Evolutionary conservation across 2,329 filamentous ascomycete genomes (phyloP), one percentile per base, ranked within the genome.

Genomic region (Aureobasidium vineae): DNA sequence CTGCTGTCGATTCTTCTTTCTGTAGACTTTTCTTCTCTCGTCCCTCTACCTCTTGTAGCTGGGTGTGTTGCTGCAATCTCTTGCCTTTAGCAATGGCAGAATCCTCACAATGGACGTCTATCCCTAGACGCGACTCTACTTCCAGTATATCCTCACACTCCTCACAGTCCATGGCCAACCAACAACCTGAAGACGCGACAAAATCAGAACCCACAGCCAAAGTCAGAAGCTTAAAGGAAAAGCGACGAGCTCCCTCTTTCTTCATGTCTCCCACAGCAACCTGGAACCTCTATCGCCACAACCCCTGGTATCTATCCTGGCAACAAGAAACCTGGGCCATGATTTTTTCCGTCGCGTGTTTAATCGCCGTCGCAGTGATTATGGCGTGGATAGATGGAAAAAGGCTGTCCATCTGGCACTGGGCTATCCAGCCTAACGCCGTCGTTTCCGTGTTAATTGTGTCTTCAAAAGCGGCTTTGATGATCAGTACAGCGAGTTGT

Each of bases 291-390:
- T 49, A 61, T 28, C 57, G 57, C 21, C 41, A 28, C 13, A 61
- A 61, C 15, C 57, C 57, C 3, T 61, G 43, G 41, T 61, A 61
- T 11, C 41, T 61, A 0, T 45, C 38, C 41, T 61, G 57, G 57
- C 41, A 61, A 49, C 57, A 61, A 61, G 57, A 61, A 61, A 47
- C 57, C n/a, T 61, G 57, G 57, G 57, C 57, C 57, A 61, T 61
- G 57, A 23, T 61, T 3, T 61, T 61, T 11, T 45, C 38, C n/a
- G 5, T 61, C 28, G 26, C 41, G 8, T 61, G 57, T 8, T 19
- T 61, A 11, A n/a, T 61, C 15, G 57, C 57, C n/a, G 57, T 61
- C 13, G 26, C 41, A 16, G 31, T 61, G 1, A 61, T 61, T 4
- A 47, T 61, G 31, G 41, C 43, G 11, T 61, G 57, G 57, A 47